Evolutionary conservation across 306 rosid genomes (phyloP), one percentile per base, ranked within the genome.

Genomic region (Begonia masoniana): DNA sequence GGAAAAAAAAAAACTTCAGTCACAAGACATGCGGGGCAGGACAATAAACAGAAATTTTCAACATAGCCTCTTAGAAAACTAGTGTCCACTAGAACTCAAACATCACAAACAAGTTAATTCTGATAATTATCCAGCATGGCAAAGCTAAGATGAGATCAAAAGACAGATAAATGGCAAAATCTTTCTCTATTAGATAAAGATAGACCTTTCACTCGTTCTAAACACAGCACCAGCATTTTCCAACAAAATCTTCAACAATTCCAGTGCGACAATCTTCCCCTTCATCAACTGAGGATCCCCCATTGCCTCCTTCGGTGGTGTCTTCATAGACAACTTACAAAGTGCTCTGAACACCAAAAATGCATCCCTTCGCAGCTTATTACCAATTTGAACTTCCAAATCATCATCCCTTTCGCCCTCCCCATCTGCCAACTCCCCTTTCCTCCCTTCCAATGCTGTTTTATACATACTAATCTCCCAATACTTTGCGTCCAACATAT

Each of bases 401-500:
- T 92, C 99, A 24, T 92, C 99, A 61, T 92, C 99, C 60, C 85
- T 92, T 67, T 92, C 99, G 9, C 58, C 50, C 47, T 92, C 99
- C 53, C 96, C 99, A 41, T 86, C 99, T 35, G 75, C 95, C 67
- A 92, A 69, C 66, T 92, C 99, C 8, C 83, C 96, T 41, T 92
- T 92, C 71, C 99, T 67, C 10, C 89, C 99, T 69, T 92, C 99
- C 81, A 92, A 71, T 0, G 99, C 99, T n/a, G 95, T 81, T 76
- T 92, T 92, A 36, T 92, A 92, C 99, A 92, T 92, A 55, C 99
- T 92, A 57, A 92, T 92, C 70, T 92, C 99, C 99, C 99, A 92
- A 60, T 92, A 92, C 71, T 92, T 92, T 0, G 99, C 99, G 70
- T 92, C 99, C 78, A 92, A 71, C 99, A 92, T 92, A 64, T 92